These are phyloP conservation scores for Trypanosoma caninum DNA, from an alignment of 208 protist genomes.

Conservation along the genomic window DNA sequence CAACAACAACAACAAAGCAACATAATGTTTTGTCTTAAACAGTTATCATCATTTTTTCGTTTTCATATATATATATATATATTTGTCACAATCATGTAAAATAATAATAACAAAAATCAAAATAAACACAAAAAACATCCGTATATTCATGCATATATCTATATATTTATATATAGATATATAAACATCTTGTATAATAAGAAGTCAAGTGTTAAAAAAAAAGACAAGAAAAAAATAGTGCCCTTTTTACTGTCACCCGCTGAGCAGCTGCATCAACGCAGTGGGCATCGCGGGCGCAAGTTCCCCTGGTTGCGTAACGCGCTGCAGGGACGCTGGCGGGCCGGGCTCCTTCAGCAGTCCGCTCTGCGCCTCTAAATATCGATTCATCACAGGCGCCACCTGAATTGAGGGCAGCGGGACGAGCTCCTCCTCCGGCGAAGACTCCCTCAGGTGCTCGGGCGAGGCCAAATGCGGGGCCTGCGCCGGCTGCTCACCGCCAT, in stretches of 20 bases:
- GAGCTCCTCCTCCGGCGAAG: slow-evolving; percentile 39
- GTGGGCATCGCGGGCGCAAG: slow-evolving; percentile 64
- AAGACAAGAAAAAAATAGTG: not conserved
- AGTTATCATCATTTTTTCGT: too few species aligned
- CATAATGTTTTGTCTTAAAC: too few species aligned
- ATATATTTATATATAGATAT: slow-evolving; percentile 7
- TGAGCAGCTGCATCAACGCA: slow-evolving; percentile 75
- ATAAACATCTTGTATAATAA: not conserved
- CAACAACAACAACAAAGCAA: too few species aligned
- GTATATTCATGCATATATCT: not conserved
- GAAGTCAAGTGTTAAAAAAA: slow-evolving; percentile 10
- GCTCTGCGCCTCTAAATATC: slow-evolving; percentile 50
- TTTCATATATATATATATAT: too few species aligned
- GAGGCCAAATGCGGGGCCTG: slow-evolving; percentile 22
- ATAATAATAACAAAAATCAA: not conserved
- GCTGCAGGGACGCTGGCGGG: slow-evolving; percentile 43
- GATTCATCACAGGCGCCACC: slow-evolving; percentile 47
- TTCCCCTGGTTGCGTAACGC: slow-evolving; percentile 69
- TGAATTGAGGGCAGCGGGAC: slow-evolving; percentile 64
- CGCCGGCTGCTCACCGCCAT: slow-evolving; percentile 1
- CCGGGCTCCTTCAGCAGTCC: slow-evolving; percentile 78
- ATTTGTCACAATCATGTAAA: not conserved
- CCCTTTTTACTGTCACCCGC: slow-evolving; percentile 20
- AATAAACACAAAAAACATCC: not conserved
- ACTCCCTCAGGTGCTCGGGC: slow-evolving; percentile 18